phyloP scores from a whole-genome alignment of 2,329 filamentous ascomycete species.

The Akanthomyces uredinophilus region DNA sequence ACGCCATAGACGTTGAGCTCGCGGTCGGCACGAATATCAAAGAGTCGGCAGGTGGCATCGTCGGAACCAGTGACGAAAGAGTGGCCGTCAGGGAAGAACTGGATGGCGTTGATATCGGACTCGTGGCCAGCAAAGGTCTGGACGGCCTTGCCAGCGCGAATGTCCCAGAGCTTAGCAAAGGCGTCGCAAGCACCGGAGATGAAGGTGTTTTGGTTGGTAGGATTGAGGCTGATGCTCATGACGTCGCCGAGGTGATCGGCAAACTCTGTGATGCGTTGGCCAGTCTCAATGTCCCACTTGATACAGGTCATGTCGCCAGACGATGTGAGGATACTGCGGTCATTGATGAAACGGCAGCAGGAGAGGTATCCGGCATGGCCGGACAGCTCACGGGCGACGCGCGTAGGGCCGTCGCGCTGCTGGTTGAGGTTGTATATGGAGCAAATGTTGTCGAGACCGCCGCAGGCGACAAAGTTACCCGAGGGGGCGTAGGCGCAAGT shows the following conservation, averaged over 20 bases:
- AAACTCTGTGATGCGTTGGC: slow-evolving; percentile 95
- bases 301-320: slow-evolving; percentile 99
- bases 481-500: slow-evolving; percentile 98
- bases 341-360: slow-evolving; percentile 98
- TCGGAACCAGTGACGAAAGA: slow-evolving; percentile 98
- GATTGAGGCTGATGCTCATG: slow-evolving; percentile 99
- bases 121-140: slow-evolving; percentile 98
- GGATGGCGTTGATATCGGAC: slow-evolving; percentile 98
- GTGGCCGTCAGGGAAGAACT: slow-evolving; percentile 98
- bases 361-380: slow-evolving; percentile 96
- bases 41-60: slow-evolving; percentile 93
- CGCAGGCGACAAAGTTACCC: slow-evolving; percentile 96
- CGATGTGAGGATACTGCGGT: slow-evolving; percentile 93
- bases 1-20: slow-evolving; percentile 65
- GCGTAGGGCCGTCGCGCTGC: slow-evolving; percentile 88
- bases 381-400: slow-evolving; percentile 90
- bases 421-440: slow-evolving; percentile 99
- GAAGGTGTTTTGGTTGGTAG: slow-evolving; percentile 98
- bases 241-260: slow-evolving; percentile 97
- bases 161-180: slow-evolving; percentile 98
- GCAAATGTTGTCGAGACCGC: slow-evolving; percentile 98
- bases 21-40: slow-evolving; percentile 94
- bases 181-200: slow-evolving; percentile 99
- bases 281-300: slow-evolving; percentile 99
- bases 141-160: slow-evolving; percentile 93